These are phyloP conservation scores for Fonsecaea pedrosoi DNA, from an alignment of 2,329 filamentous ascomycete genomes.

Conservation along the genomic window DNA sequence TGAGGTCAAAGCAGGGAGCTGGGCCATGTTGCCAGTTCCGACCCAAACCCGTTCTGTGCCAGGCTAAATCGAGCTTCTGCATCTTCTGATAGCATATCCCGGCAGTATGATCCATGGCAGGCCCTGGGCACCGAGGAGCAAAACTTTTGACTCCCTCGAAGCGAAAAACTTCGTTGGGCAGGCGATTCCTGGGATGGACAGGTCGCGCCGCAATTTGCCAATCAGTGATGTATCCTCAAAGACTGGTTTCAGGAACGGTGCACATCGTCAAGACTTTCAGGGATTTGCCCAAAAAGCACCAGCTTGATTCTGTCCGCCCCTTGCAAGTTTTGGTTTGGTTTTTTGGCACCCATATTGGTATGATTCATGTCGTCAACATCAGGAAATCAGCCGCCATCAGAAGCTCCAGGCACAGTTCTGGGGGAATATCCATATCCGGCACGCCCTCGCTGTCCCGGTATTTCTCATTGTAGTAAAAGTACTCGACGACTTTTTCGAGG, in stretches of 20 bases:
- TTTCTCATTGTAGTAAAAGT: conserved; percentile 72
- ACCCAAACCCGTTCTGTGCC: neutral
- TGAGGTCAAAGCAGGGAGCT: neutral
- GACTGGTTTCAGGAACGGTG: neutral
- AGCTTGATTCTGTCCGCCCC: neutral
- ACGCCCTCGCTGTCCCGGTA: conserved; percentile 66
- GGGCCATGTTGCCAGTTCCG: neutral
- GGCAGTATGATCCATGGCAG: neutral
- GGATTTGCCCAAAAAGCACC: neutral
- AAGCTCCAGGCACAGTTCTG: conserved; percentile 69
- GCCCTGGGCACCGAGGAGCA: neutral
- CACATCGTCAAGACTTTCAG: neutral
- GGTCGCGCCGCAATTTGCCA: neutral
- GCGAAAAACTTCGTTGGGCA: neutral
- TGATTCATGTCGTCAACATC: conserved; percentile 48
- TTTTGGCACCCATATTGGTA: neutral
- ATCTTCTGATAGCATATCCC: neutral
- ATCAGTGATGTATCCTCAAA: neutral
- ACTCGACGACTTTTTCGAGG: conserved; percentile 73
- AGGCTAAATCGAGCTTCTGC: neutral
- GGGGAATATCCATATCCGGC: conserved; percentile 70
- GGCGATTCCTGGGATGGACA: neutral
- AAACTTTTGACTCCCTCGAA: neutral
- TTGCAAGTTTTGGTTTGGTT: neutral
- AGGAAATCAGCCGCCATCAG: conserved; percentile 73